These are phyloP conservation scores for Aspergillus udagawae DNA, from an alignment of 2,329 filamentous ascomycete species.

Conservation along the genomic window DNA sequence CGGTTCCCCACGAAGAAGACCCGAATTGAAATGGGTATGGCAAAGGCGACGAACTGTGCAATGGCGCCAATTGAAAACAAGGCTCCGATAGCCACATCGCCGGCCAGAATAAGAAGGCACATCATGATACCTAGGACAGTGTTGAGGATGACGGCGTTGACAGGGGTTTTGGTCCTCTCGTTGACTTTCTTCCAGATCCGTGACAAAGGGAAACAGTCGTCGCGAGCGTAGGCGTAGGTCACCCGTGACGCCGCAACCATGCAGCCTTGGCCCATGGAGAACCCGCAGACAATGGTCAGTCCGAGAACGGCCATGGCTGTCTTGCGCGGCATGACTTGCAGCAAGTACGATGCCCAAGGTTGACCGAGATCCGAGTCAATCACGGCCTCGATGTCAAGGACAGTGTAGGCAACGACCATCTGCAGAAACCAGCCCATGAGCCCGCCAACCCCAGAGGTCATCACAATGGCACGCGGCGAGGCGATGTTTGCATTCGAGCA, in stretches of 20 bases:
- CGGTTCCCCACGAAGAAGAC: slow-evolving; percentile 54
- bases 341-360: slow-evolving; percentile 66
- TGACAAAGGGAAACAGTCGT: slow-evolving; percentile 64
- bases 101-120: slow-evolving; percentile 63
- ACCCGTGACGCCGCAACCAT: slow-evolving; percentile 66
- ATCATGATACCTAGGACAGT: slow-evolving; percentile 55
- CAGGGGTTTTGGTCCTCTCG: slow-evolving; percentile 58
- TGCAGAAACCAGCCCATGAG: slow-evolving; percentile 70
- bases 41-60: slow-evolving; percentile 57
- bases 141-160: slow-evolving; percentile 69
- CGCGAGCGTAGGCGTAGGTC: slow-evolving; percentile 69
- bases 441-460: slow-evolving; percentile 64
- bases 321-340: slow-evolving; percentile 60
- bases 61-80: slow-evolving; percentile 69
- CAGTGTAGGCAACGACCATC: slow-evolving; percentile 68
- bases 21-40: slow-evolving; percentile 42
- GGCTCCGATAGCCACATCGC: slow-evolving; percentile 59
- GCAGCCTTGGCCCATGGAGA: slow-evolving; percentile 69
- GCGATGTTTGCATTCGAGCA: slow-evolving; percentile 70
- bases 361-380: slow-evolving; percentile 62
- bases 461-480: slow-evolving; percentile 66
- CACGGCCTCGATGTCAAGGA: slow-evolving; percentile 58
- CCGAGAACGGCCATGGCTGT: slow-evolving; percentile 60
- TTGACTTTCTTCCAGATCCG: slow-evolving; percentile 59
- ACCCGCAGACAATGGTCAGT: slow-evolving; percentile 65